Evolutionary conservation across 2,329 filamentous ascomycete species (phyloP).

Genomic region (Hypoxylon sp.): DNA sequence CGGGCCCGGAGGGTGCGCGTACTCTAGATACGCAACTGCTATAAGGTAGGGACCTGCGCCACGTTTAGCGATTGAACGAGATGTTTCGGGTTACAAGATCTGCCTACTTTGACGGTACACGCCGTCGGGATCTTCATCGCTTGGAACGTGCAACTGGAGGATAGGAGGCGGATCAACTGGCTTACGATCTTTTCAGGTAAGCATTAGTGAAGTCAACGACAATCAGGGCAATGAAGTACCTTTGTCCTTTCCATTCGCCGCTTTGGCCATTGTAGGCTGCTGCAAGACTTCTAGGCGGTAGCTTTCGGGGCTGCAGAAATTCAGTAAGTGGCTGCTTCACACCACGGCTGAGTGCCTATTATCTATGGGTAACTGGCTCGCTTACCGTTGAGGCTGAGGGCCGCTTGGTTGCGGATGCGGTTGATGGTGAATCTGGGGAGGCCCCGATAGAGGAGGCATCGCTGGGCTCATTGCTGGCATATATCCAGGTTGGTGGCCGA

Average conservation of each 20-base stretch:
- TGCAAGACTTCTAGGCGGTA: conserved; percentile 50
- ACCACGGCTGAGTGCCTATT: background rate
- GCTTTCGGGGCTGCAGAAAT: conserved; percentile 41
- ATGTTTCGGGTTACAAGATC: background rate
- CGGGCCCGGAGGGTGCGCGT: conserved; percentile 58
- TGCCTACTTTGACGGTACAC: conserved; percentile 70
- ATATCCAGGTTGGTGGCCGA: conserved; percentile 45
- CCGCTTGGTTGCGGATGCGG: conserved; percentile 42
- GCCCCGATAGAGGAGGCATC: conserved; percentile 43
- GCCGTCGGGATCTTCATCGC: conserved; percentile 60
- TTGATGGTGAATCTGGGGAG: conserved; percentile 43
- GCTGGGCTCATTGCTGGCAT: conserved; percentile 47
- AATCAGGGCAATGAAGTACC: conserved; percentile 33
- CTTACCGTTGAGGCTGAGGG: conserved; percentile 45
- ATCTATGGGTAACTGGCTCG: background rate
- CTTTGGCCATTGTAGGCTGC: conserved; percentile 49
- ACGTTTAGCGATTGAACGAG: conserved; percentile 27
- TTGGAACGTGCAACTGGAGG: conserved; percentile 72
- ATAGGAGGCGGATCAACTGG: conserved; percentile 91
- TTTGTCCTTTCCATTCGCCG: conserved; percentile 52
- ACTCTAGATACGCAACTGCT: conserved; percentile 51
- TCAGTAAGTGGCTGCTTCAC: conserved; percentile 2
- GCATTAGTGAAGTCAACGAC: conserved; percentile 3
- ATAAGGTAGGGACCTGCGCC: conserved; percentile 51
- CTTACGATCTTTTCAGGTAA: conserved; percentile 73